Conservation (phyloP, 768 basidiomycete species). For the Chalciporus sphaerocephalus region DNA sequence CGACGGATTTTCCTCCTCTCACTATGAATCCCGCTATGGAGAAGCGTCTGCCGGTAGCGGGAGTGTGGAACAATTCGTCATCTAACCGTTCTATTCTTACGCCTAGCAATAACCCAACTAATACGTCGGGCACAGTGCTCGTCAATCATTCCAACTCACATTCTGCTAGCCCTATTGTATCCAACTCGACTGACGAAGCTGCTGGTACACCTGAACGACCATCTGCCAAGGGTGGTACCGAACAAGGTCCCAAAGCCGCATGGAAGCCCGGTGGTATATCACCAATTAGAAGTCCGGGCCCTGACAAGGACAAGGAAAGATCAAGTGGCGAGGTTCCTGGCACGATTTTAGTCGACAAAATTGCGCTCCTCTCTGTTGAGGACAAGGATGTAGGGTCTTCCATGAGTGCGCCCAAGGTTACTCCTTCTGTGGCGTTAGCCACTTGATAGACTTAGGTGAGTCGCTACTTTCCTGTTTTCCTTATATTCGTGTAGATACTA, state of each 20-base stretch:
- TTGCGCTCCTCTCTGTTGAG: slow-evolving; percentile 36
- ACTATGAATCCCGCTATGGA: slow-evolving; percentile 42
- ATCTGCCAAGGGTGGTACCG: slow-evolving; percentile 41
- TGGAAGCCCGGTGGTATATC: slow-evolving; percentile 20
- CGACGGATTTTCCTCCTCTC: slow-evolving; percentile 71
- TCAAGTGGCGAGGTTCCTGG: slow-evolving; percentile 33
- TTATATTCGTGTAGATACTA: background rate
- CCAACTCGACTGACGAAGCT: slow-evolving; percentile 35
- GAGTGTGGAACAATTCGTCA: slow-evolving; percentile 68
- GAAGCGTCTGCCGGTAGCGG: slow-evolving; percentile 52
- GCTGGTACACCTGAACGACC: slow-evolving; percentile 48
- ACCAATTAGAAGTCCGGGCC: slow-evolving; percentile 15
- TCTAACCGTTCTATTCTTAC: slow-evolving; percentile 49
- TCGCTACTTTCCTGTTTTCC: background rate
- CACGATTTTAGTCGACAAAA: slow-evolving; percentile 36
- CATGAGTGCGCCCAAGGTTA: slow-evolving; percentile 14
- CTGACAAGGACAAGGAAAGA: slow-evolving; percentile 34
- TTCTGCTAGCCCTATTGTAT: slow-evolving; percentile 1
- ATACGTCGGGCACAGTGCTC: slow-evolving; percentile 30
- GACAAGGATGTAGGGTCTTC: slow-evolving; percentile 14
- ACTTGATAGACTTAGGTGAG: slow-evolving; percentile 27
- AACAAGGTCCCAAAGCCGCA: slow-evolving; percentile 34
- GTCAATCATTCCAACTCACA: slow-evolving; percentile 36
- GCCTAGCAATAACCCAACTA: slow-evolving; percentile 32
- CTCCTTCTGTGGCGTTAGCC: slow-evolving; percentile 19